Conservation (phyloP, 2,329 filamentous ascomycete genomes). For the Dactylonectria macrodidyma region DNA sequence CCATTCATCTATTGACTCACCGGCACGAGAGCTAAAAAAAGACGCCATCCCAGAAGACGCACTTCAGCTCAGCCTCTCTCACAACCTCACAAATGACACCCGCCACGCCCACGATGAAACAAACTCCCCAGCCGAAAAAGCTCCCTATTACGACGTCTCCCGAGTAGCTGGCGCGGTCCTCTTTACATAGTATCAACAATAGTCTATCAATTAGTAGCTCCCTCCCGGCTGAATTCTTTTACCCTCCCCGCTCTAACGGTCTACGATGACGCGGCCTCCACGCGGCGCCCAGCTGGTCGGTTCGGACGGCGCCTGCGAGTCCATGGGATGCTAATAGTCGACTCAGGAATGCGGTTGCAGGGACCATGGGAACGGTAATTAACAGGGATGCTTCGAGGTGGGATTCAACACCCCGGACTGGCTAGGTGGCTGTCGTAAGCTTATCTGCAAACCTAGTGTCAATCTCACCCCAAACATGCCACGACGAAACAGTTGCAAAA, state of each 20-base stretch:
- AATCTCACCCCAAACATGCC: constrained; percentile 18
- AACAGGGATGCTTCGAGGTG: constrained; percentile 1
- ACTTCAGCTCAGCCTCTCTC: not conserved
- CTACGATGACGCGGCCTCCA: constrained; percentile 46
- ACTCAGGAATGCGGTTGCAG: constrained; percentile 5
- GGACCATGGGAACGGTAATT: not conserved
- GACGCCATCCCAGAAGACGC: not conserved
- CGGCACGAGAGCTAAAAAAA: not conserved
- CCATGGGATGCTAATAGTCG: not conserved
- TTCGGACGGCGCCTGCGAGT: constrained; percentile 18
- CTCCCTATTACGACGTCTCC: not conserved
- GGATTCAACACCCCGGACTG: constrained; percentile 17
- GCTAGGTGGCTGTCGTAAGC: constrained; percentile 28
- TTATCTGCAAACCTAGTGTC: constrained; percentile 31
- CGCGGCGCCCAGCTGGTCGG: constrained; percentile 31
- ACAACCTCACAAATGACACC: not conserved
- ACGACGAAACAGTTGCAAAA: constrained; percentile 3
- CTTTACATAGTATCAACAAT: not conserved
- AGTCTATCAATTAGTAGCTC: not conserved
- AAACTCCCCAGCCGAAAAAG: not conserved
- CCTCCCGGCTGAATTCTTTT: constrained; percentile 3
- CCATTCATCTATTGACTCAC: not conserved
- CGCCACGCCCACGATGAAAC: constrained; percentile 12
- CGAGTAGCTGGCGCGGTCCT: not conserved
- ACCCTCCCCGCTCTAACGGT: constrained; percentile 36